phyloP scores from a whole-genome alignment of 2,329 filamentous ascomycete genomes.

The Akanthomyces lecanii region DNA sequence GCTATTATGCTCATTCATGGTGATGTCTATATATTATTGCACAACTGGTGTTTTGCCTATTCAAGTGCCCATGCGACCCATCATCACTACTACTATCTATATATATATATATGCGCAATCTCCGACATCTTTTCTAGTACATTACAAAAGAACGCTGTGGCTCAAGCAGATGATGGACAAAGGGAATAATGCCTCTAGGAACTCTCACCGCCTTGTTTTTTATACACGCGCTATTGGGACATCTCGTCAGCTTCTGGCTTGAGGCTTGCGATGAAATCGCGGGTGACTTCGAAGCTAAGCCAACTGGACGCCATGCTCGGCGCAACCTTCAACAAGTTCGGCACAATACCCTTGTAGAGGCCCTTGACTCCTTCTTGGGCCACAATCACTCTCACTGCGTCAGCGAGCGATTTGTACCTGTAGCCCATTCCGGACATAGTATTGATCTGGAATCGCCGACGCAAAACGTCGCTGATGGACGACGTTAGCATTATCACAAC shows the following conservation, averaged over 20 bases:
- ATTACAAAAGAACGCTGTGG: slow-evolving; percentile 10
- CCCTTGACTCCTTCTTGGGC: slow-evolving; percentile 78
- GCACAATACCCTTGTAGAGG: slow-evolving; percentile 92
- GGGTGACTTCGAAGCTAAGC: slow-evolving; percentile 92
- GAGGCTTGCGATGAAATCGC: slow-evolving; percentile 74
- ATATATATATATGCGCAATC: slow-evolving; percentile 2
- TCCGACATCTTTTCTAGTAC: slow-evolving; percentile 1
- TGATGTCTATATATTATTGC: background rate
- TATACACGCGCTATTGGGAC: slow-evolving; percentile 14
- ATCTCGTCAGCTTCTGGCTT: slow-evolving; percentile 38
- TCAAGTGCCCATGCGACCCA: slow-evolving; percentile 11
- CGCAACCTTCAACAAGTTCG: slow-evolving; percentile 93
- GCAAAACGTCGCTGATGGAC: slow-evolving; percentile 70
- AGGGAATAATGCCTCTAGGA: background rate
- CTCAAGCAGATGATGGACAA: slow-evolving; percentile 2
- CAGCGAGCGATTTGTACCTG: slow-evolving; percentile 81
- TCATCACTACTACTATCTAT: slow-evolving; percentile 7
- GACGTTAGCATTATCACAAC: slow-evolving; percentile 23
- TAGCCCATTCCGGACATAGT: slow-evolving; percentile 99
- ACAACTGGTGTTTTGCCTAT: background rate
- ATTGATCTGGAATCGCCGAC: slow-evolving; percentile 95
- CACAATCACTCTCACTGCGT: slow-evolving; percentile 79
- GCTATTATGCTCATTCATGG: background rate
- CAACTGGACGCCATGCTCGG: slow-evolving; percentile 98
- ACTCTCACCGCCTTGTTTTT: background rate